Evolutionary conservation across 208 protist species (phyloP), one percentile per base, ranked within the genome.

Genomic region (Blechomonas ayalai): DNA sequence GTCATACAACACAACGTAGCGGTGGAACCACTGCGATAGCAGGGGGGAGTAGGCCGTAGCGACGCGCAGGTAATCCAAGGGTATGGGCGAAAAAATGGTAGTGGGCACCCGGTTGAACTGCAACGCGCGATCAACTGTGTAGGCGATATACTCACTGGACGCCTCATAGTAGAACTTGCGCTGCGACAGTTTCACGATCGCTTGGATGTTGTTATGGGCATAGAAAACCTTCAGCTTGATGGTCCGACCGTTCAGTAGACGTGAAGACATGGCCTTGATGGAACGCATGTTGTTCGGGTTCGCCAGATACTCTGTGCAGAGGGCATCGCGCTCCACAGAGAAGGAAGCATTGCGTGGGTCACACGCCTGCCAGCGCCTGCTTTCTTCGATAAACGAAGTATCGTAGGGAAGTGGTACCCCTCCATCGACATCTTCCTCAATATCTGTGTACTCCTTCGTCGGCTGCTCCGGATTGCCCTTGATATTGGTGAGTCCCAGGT

Each of bases 171-270:
- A 56, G 55, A 92, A 92, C 44, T 88, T 88, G 8, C 57, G 40
- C 56, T 92, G 82, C 12, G 82, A 76, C 4, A 92, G 53, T 52
- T 92, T 92, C 13, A 92, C 73, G 35, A 92, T 83, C 15, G 73
- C 60, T 25, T 68, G 56, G 43, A 92, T 73, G 49, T 72, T 70
- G 52, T 72, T 62, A 52, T 92, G 82, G 10, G 73, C 76, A 42
- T 92, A 92, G 25, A 27, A 54, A 15, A 92, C 31, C 25, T 68
- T 65, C 48, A 88, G 69, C 59, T 92, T 92, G 42, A 92, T 92
- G 1, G 82, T 92, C 15, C 82, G 64, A 0, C 75, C 82, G 25
- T 78, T 51, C 32, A 80, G 40, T 3, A 88, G 69, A 3, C 46
- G 55, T 9, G 72, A 73, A 10, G 75, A 53, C 73, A 92, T 79